These are phyloP conservation scores for Pyrenula aspistea DNA, from an alignment of 495 filamentous ascomycete genomes.

Conservation along the genomic window DNA sequence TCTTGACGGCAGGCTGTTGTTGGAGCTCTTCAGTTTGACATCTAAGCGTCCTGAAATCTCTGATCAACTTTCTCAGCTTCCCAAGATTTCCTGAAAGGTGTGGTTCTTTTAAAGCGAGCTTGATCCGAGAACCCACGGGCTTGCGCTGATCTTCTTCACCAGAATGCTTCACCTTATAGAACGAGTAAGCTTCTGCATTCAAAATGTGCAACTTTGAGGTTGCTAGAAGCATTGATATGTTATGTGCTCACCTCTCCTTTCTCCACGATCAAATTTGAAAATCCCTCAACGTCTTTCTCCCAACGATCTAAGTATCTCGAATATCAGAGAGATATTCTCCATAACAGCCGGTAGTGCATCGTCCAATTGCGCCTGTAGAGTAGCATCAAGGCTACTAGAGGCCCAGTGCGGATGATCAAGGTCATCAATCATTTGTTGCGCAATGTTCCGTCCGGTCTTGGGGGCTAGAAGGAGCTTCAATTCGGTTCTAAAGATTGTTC, in stretches of 20 bases:
- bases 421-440: constrained; percentile 4
- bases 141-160: not conserved
- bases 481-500: constrained; percentile 7
- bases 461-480: constrained; percentile 6
- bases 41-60: not conserved
- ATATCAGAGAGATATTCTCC: not conserved
- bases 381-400: not conserved
- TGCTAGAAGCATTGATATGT: no score
- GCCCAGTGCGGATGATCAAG: constrained; percentile 1
- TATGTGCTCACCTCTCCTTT: not conserved
- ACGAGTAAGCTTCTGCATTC: no score
- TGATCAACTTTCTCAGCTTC: not conserved
- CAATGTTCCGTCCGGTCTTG: constrained; percentile 2
- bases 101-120: not conserved
- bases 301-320: not conserved
- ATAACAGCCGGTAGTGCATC: not conserved
- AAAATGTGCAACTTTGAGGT: no score
- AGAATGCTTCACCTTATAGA: no score
- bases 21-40: not conserved
- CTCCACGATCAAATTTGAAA: not conserved
- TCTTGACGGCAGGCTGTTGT: not conserved
- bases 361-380: not conserved
- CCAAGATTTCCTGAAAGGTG: not conserved
- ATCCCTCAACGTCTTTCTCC: not conserved
- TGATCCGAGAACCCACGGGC: not conserved